A percentile compares a stretch with the other conserved stretches of the same genome.
These are phyloP conservation scores for Breynia disticha DNA, from an alignment of 441 rosid species.

Conservation along the genomic window DNA sequence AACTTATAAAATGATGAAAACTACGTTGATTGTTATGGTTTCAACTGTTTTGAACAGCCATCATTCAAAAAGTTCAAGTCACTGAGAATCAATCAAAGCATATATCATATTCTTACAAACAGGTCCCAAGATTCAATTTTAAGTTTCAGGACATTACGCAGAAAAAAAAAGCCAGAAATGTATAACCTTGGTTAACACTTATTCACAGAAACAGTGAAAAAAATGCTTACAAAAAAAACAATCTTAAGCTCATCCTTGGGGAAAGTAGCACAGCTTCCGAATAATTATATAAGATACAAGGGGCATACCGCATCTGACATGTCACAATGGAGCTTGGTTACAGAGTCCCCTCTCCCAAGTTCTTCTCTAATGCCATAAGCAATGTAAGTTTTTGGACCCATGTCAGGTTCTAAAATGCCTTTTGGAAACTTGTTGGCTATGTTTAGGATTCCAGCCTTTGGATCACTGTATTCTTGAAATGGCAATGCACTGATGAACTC, in stretches of 20 bases:
- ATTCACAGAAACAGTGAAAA: neutral
- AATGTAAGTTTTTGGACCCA: constrained; percentile 93
- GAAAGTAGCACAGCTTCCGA: neutral
- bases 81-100: no score
- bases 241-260: neutral
- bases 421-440: constrained; percentile 69
- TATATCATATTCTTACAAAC: no score
- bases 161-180: neutral
- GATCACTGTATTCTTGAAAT: constrained; percentile 73
- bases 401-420: constrained; percentile 59
- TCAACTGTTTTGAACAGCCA: no score
- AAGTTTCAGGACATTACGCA: no score
- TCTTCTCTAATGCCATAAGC: constrained; percentile 68
- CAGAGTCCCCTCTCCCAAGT: constrained; percentile 95
- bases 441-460: constrained; percentile 74
- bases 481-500: constrained; percentile 83
- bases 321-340: constrained; percentile 87
- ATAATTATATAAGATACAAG: neutral
- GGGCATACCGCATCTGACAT: constrained; percentile 83
- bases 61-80: no score
- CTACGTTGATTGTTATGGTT: no score
- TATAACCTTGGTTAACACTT: neutral
- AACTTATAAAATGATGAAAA: no score
- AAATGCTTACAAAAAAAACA: neutral
- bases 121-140: no score